Base-by-base conservation (phyloP, 176 grass and related monocot species). In the Musa itinerans region DNA sequence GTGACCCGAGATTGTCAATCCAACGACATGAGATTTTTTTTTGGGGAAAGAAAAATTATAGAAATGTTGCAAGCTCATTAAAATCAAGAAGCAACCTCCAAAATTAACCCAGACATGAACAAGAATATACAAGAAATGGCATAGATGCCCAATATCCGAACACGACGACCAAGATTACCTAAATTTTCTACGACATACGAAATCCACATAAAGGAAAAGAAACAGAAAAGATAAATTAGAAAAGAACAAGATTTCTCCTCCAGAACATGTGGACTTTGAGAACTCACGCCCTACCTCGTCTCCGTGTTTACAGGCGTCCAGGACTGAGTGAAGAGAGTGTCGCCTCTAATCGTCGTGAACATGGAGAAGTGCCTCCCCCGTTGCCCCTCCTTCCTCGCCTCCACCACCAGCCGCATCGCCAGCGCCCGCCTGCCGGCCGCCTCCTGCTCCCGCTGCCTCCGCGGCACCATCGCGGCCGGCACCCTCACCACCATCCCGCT, bases 261-360 rank as follows among this genome's bases (percentile, higher is more conserved):
- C 34, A 6, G 34, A 43, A 43, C 34, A 43, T 6, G 34, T 43
- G 34, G 3, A 43, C 34, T 6, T n/a, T 5, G 22, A 65, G 49
- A 16, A 49, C 51, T 0, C 26, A 67, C 2, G 1, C 3, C 55
- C 74, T 85, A 76, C 63, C 78, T 76, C 10, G 70, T 56, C 63
- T 71, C 71, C 20, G 22, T 10, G 58, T 64, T 23, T 12, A 72
- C 71, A 9, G 89, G 86, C 81, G 86, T 81, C 92, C 92, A 96
- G 26, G 74, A 82, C 83, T 92, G 92, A 50, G 87, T 92, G 85
- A 96, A 96, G 53, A 96, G 71, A 63, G 86, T 92, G 76, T 96
- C 88, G 26, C 85, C 88, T 53, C 86, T 86, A 0, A 71, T 11
- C 14, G 92, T 91, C 55, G 76, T 72, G 48, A 96, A 65, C 88